Evolutionary conservation across 305 asterid genomes (phyloP).

Genomic region (Fraxinus sp.): DNA sequence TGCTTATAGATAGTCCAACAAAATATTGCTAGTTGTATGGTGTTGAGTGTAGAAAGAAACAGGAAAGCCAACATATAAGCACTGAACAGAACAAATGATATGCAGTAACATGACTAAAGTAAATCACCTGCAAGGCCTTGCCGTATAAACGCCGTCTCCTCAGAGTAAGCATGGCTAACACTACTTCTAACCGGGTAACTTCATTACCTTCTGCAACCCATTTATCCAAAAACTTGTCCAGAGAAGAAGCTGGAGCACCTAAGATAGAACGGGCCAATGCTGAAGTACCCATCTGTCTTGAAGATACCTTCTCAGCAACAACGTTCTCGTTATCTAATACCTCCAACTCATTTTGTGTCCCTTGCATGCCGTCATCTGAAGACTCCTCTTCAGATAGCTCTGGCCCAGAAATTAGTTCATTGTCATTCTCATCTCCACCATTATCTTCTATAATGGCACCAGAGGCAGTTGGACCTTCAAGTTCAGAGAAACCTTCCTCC

Average conservation of each 20-base stretch:
- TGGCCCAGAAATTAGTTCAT: constrained; percentile 36
- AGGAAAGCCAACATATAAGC: neutral
- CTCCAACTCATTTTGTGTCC: constrained; percentile 32
- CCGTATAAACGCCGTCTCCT: constrained; percentile 50
- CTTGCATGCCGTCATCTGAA: constrained; percentile 26
- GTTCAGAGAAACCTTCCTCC: constrained; percentile 65
- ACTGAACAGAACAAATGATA: neutral
- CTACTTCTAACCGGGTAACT: constrained; percentile 42
- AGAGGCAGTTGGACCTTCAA: constrained; percentile 38
- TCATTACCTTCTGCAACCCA: constrained; percentile 80
- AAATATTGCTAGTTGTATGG: neutral
- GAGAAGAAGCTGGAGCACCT: constrained; percentile 33
- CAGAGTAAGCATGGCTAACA: constrained; percentile 38
- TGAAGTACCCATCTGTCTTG: constrained; percentile 24
- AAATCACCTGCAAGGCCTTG: constrained; percentile 77
- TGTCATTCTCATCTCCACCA: constrained; percentile 29
- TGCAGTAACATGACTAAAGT: constrained; percentile 6
- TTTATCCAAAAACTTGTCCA: constrained; percentile 48
- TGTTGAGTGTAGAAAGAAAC: constrained; percentile 10
- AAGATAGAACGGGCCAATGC: constrained; percentile 42
- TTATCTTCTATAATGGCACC: constrained; percentile 22
- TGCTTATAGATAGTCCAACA: neutral
- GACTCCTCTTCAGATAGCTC: constrained; percentile 46
- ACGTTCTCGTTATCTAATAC: constrained; percentile 26
- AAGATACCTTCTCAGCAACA: constrained; percentile 22